phyloP scores from a whole-genome alignment of 345 rosid genomes.

The Litchi chinensis region DNA sequence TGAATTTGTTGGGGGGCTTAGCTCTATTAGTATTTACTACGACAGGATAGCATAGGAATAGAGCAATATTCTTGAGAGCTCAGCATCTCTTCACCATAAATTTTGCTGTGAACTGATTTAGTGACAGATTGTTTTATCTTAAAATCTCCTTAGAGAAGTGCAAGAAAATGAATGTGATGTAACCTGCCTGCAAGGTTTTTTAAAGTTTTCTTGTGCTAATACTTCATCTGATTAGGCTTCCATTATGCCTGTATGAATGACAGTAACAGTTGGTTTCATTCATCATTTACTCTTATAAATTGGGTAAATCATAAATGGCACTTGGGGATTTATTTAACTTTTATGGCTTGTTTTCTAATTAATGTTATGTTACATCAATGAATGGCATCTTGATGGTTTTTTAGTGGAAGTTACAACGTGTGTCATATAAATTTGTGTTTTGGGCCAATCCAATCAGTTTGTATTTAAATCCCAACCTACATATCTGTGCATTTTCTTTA shows the following conservation, averaged over 20 bases:
- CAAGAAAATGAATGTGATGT: background rate
- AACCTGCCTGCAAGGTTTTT: background rate
- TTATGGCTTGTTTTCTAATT: background rate
- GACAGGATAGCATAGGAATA: background rate
- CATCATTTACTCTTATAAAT: background rate
- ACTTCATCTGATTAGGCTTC: background rate
- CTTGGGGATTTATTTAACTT: no score
- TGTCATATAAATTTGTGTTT: no score
- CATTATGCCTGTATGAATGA: background rate
- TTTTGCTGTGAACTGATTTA: background rate
- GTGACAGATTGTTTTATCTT: background rate
- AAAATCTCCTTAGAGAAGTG: background rate
- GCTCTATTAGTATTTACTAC: background rate
- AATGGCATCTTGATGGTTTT: no score
- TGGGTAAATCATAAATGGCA: no score
- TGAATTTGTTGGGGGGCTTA: background rate
- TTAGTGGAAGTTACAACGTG: no score
- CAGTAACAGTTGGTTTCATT: background rate
- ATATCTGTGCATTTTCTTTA: no score
- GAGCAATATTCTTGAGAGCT: background rate
- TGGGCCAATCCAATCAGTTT: no score
- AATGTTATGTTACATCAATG: background rate
- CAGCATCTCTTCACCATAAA: background rate
- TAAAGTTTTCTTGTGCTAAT: background rate
- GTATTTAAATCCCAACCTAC: no score